Evolutionary conservation across 2,329 filamentous ascomycete species (phyloP), one percentile per base, ranked within the genome.

Genomic region (Erysiphe neolycopersici): DNA sequence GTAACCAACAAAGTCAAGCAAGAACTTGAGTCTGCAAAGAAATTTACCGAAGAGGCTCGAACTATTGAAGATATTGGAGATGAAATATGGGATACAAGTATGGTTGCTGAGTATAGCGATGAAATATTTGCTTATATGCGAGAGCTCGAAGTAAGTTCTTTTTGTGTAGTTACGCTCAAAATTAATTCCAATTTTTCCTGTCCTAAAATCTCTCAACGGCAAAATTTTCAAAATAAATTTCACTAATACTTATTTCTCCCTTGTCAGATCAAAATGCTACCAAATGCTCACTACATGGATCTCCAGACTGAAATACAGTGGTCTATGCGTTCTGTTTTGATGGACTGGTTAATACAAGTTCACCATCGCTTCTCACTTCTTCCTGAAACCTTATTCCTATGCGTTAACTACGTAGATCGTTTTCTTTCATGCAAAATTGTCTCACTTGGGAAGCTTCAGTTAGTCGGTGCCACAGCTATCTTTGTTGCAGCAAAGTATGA

Each of bases 261-360:
- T 45, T 31, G 45, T 46, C 56, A 83, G 80, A 71, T 67, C 58
- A 75, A 67, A 52, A 79, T 94, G 73, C 67, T 85, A 36, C 89
- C 89, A 1, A 85, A 89, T 54, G 68, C 83, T 3, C 73, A 89
- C 58, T 98, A 98, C 66, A 98, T 98, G 87, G 83, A 93, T 48
- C 76, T 79, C 51, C 89, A 98, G 59, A 76, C 79, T n/a, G 87
- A 95, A 60, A 91, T 98, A 45, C 82, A 93, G 58, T 98, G 89
- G 89, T 93, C 85, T 2, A 98, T 95, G 89, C 82, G 89, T 40
- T 79, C 84, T 5, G 83, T 95, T 18, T 68, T 98, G 44, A 91
- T 98, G 76, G 89, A 95, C 60, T 98, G 89, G 89, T 68, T 98
- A 38, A 79, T 95, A 40, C 85, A 98, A 59, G 89, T 98, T 29